Percentiles rank a stretch among this genome's conserved stretches.
These are phyloP conservation scores for Vinca minor DNA, from an alignment of 257 asterid genomes.

Conservation along the genomic window DNA sequence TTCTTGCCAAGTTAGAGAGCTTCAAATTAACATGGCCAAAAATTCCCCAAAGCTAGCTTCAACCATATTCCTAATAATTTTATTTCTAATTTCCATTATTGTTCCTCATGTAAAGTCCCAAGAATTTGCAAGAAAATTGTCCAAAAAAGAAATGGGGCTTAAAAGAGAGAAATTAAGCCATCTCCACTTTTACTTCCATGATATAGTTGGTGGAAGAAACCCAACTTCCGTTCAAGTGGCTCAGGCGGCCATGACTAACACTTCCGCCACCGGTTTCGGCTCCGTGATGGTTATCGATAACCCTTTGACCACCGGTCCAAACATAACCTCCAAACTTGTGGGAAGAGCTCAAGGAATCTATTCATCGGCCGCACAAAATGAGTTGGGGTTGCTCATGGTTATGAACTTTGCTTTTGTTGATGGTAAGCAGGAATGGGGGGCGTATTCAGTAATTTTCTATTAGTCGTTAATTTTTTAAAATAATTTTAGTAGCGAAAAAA, in stretches of 20 bases:
- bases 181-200: no score
- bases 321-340: no score
- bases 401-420: constrained; percentile 25
- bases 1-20: no score
- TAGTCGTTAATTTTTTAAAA: no score
- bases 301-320: constrained; percentile 29
- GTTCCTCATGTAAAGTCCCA: constrained; percentile 19
- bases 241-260: constrained; percentile 19
- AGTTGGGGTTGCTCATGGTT: constrained; percentile 19
- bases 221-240: constrained; percentile 28
- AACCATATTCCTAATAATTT: constrained; percentile 8
- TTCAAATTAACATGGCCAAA: background rate
- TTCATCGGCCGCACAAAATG: constrained; percentile 17
- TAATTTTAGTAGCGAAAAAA: no score
- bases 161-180: no score
- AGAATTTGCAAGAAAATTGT: constrained; percentile 26
- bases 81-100: constrained; percentile 8
- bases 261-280: constrained; percentile 24
- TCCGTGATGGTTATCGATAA: constrained; percentile 22
- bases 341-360: no score
- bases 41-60: background rate
- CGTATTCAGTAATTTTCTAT: no score
- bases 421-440: no score
- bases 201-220: constrained; percentile 19
- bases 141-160: constrained; percentile 16